Evolutionary conservation across 768 basidiomycete genomes (phyloP).

Genomic region (Tylopilus rubrobrunneus): DNA sequence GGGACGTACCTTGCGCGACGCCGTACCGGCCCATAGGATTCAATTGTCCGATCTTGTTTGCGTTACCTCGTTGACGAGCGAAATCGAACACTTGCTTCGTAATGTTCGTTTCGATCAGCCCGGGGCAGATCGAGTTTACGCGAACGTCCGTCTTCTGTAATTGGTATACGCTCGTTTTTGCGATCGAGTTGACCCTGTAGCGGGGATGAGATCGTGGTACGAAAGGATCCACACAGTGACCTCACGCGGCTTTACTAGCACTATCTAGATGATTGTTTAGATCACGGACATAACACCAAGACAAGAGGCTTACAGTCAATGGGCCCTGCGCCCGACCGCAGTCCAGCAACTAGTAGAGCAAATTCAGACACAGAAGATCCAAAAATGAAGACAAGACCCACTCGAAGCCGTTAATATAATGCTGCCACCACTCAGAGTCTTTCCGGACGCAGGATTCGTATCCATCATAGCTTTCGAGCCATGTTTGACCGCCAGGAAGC

Average conservation of each 20-base stretch:
- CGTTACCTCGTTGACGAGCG: constrained; percentile 73
- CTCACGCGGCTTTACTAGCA: constrained; percentile 90
- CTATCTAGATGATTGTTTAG: constrained; percentile 54
- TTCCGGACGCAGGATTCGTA: constrained; percentile 62
- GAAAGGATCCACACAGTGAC: constrained; percentile 5
- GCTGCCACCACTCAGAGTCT: constrained; percentile 68
- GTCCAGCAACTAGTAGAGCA: constrained; percentile 65
- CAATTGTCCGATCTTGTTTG: constrained; percentile 68
- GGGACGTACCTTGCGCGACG: constrained; percentile 63
- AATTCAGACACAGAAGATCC: not conserved
- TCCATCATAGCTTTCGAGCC: constrained; percentile 79
- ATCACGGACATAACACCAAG: not conserved
- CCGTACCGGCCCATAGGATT: constrained; percentile 83
- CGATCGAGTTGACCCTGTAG: constrained; percentile 80
- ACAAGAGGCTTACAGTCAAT: constrained; percentile 61
- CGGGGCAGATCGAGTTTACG: constrained; percentile 88
- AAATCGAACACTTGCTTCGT: constrained; percentile 71
- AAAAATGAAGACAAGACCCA: constrained; percentile 31
- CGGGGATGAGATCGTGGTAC: constrained; percentile 3
- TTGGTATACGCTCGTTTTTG: constrained; percentile 77
- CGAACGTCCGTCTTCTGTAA: constrained; percentile 80
- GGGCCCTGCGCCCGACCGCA: constrained; percentile 78
- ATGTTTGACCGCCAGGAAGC: constrained; percentile 86
- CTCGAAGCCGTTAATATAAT: constrained; percentile 87
- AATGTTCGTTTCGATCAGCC: constrained; percentile 93